These are phyloP conservation scores for Lophiostoma macrostomum DNA, from an alignment of 495 filamentous ascomycete genomes.

Conservation along the genomic window DNA sequence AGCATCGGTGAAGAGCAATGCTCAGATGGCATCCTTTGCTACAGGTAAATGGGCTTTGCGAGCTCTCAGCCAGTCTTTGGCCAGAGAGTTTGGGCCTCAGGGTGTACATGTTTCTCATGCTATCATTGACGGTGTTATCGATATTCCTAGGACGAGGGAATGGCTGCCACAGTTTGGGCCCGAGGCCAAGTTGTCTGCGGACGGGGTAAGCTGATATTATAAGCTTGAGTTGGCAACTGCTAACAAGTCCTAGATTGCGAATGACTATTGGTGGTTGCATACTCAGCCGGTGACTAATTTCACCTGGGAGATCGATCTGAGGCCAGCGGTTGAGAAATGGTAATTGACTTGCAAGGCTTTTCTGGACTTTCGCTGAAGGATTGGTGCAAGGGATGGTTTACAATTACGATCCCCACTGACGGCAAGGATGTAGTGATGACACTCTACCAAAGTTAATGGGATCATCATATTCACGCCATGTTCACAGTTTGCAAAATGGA, in stretches of 20 bases:
- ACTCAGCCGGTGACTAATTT: slow-evolving; percentile 77
- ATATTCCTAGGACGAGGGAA: slow-evolving; percentile 68
- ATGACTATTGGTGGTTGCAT: slow-evolving; percentile 85
- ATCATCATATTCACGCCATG: too few species aligned
- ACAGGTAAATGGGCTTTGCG: slow-evolving; percentile 77
- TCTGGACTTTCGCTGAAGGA: too few species aligned
- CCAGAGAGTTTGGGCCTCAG: slow-evolving; percentile 82
- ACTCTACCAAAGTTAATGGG: too few species aligned
- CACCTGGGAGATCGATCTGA: slow-evolving; percentile 80
- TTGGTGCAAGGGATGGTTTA: too few species aligned
- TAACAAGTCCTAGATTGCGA: slow-evolving; percentile 72
- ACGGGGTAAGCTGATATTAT: slow-evolving; percentile 61
- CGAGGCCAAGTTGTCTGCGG: slow-evolving; percentile 75
- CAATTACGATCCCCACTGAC: too few species aligned
- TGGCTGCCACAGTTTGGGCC: slow-evolving; percentile 53
- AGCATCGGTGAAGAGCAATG: slow-evolving; percentile 71
- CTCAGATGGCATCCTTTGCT: slow-evolving; percentile 69
- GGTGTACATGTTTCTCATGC: slow-evolving; percentile 86
- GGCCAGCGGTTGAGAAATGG: slow-evolving; percentile 78
- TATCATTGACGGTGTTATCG: slow-evolving; percentile 86
- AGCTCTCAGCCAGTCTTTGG: slow-evolving; percentile 73
- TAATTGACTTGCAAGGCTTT: too few species aligned
- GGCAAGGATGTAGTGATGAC: too few species aligned
- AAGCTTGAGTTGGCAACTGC: slow-evolving; percentile 2
- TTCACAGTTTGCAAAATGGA: too few species aligned